Evolutionary conservation across 495 filamentous ascomycete genomes (phyloP).

Genomic region (Penicillium bialowiezense): DNA sequence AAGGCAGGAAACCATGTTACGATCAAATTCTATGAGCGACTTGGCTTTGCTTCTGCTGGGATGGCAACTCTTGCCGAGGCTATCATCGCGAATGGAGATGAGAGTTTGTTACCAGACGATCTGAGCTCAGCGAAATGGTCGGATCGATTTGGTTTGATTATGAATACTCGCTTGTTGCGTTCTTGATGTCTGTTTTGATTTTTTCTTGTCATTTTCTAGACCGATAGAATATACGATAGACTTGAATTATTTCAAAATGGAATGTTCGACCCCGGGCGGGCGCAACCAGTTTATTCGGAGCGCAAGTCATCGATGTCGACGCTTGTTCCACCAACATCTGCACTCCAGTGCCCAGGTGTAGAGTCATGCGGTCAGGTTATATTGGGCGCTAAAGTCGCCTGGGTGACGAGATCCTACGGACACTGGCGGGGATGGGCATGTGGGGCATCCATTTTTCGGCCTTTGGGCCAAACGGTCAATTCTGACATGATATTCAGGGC

Average conservation of each 20-base stretch:
- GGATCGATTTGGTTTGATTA: constrained; percentile 18
- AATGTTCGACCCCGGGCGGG: too few species aligned
- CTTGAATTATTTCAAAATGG: too few species aligned
- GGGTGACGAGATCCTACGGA: constrained; percentile 17
- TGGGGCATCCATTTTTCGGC: constrained; percentile 37
- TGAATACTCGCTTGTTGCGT: constrained; percentile 3
- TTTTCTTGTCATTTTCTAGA: too few species aligned
- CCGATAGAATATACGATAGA: too few species aligned
- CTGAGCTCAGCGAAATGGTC: constrained; percentile 20
- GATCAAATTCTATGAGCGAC: constrained; percentile 24
- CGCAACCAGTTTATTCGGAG: too few species aligned
- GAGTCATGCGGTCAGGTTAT: constrained; percentile 35
- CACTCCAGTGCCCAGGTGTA: too few species aligned
- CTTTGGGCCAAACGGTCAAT: constrained; percentile 53
- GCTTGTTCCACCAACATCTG: too few species aligned
- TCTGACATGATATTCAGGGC: constrained; percentile 45
- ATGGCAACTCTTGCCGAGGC: constrained; percentile 32
- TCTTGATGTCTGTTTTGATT: too few species aligned
- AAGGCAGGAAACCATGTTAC: constrained; percentile 28
- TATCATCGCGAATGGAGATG: constrained; percentile 32
- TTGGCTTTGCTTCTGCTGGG: constrained; percentile 31
- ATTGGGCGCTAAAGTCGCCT: constrained; percentile 52
- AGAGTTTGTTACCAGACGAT: constrained; percentile 28
- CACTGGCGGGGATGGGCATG: constrained; percentile 19
- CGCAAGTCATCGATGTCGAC: too few species aligned